Evolutionary conservation across 805 yeast genomes (phyloP).

Genomic region (Schizosaccharomyces lindneri): DNA sequence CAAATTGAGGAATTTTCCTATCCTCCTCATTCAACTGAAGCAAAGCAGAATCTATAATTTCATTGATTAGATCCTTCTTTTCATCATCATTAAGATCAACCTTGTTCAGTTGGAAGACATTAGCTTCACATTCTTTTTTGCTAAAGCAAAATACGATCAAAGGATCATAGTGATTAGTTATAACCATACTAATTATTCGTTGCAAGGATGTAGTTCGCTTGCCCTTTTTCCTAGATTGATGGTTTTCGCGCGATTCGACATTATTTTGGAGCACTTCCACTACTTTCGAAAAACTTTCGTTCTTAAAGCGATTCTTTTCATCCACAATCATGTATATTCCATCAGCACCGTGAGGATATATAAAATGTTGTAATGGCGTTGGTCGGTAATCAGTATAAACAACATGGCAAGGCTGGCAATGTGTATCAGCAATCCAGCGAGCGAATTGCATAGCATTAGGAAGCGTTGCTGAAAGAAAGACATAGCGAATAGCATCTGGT

Average conservation of each 20-base stretch:
- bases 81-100: conserved; percentile 82
- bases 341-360: conserved; percentile 92
- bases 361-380: conserved; percentile 88
- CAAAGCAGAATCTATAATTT: conserved; percentile 77
- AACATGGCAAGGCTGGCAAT: conserved; percentile 90
- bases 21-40: conserved; percentile 71
- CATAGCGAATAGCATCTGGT: conserved; percentile 89
- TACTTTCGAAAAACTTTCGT: conserved; percentile 93
- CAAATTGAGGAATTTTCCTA: conserved; percentile 79
- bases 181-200: conserved; percentile 91
- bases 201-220: conserved; percentile 30
- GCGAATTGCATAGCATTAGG: conserved; percentile 97
- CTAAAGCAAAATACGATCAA: conserved; percentile 96
- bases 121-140: conserved; percentile 83
- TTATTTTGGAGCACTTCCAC: conserved; percentile 56
- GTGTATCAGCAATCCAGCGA: conserved; percentile 91
- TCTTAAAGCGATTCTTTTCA: conserved; percentile 85
- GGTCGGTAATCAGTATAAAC: conserved; percentile 98
- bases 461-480: conserved; percentile 81
- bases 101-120: conserved; percentile 87
- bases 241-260: conserved; percentile 30
- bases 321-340: conserved; percentile 95
- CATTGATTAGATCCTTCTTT: conserved; percentile 72
- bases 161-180: conserved; percentile 86
- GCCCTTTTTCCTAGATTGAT: conserved; percentile 21